Conservation (phyloP, 345 rosid genomes). For the Theobroma cacao region DNA sequence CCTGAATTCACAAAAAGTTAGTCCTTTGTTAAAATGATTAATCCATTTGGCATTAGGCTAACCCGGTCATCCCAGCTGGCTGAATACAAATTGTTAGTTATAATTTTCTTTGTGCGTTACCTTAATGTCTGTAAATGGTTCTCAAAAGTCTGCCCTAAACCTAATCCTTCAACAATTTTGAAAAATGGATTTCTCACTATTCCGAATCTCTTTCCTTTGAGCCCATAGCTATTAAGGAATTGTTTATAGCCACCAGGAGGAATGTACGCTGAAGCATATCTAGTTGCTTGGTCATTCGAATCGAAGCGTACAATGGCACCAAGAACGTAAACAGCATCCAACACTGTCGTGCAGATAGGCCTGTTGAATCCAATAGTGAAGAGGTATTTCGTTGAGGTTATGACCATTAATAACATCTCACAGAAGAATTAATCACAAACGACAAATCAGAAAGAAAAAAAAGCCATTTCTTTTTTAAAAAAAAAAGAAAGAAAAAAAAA, state of each 20-base stretch:
- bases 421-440: slow-evolving; percentile 37
- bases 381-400: background rate
- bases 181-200: slow-evolving; percentile 39
- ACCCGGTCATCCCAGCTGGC: background rate
- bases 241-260: slow-evolving; percentile 53
- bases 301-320: slow-evolving; percentile 60
- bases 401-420: slow-evolving; percentile 17
- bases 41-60: background rate
- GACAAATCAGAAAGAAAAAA: background rate
- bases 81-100: background rate
- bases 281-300: slow-evolving; percentile 46
- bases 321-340: slow-evolving; percentile 57
- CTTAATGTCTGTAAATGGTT: slow-evolving; percentile 43
- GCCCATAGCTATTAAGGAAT: slow-evolving; percentile 43
- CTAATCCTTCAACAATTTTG: background rate
- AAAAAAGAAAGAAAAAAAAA: slow-evolving; percentile 7
- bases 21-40: background rate
- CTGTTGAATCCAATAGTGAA: slow-evolving; percentile 19
- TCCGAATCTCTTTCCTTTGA: slow-evolving; percentile 59
- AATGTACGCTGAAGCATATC: slow-evolving; percentile 36
- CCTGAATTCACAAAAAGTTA: slow-evolving; percentile 24
- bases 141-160: slow-evolving; percentile 26
- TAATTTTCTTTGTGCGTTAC: slow-evolving; percentile 23
- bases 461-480: no score
- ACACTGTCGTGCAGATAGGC: slow-evolving; percentile 58